Conservation (phyloP, 768 basidiomycete genomes). For the Neoboletus subvelutipes region DNA sequence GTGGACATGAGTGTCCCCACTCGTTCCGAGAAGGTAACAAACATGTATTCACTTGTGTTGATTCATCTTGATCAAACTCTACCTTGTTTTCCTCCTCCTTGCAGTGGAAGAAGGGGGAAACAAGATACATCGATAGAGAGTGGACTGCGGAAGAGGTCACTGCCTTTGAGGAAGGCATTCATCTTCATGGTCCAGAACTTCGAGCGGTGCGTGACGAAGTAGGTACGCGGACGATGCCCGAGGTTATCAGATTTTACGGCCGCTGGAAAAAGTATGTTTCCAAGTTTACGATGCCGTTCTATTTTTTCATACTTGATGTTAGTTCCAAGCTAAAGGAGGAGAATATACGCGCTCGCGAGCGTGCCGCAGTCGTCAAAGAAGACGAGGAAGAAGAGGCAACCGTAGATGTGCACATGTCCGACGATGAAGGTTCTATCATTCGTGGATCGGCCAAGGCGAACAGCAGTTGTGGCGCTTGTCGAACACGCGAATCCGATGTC, state of each 20-base stretch:
- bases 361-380: conserved; percentile 33
- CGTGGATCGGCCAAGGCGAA: conserved; percentile 52
- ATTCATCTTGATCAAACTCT: conserved; percentile 9
- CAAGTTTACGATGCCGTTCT: conserved; percentile 2
- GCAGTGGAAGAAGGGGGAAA: conserved; percentile 76
- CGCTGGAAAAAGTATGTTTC: conserved; percentile 77
- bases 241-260: conserved; percentile 82
- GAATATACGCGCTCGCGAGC: conserved; percentile 49
- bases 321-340: conserved; percentile 72
- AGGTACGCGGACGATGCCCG: conserved; percentile 62
- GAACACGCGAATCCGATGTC: conserved; percentile 69
- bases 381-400: conserved; percentile 28
- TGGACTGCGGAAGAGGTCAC: conserved; percentile 70
- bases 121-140: conserved; percentile 63
- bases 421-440: conserved; percentile 79
- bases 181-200: conserved; percentile 74
- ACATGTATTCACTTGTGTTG: conserved; percentile 6
- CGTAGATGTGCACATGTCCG: conserved; percentile 38
- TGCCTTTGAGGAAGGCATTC: conserved; percentile 75
- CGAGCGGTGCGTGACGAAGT: conserved; percentile 76
- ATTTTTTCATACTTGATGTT: conserved; percentile 11
- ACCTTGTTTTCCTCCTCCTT: neutral
- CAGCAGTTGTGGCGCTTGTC: conserved; percentile 77
- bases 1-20: conserved; percentile 62
- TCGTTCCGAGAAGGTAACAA: conserved; percentile 62